These are phyloP conservation scores for Penicillium sp. DNA, from an alignment of 2,329 filamentous ascomycete species.

Conservation along the genomic window DNA sequence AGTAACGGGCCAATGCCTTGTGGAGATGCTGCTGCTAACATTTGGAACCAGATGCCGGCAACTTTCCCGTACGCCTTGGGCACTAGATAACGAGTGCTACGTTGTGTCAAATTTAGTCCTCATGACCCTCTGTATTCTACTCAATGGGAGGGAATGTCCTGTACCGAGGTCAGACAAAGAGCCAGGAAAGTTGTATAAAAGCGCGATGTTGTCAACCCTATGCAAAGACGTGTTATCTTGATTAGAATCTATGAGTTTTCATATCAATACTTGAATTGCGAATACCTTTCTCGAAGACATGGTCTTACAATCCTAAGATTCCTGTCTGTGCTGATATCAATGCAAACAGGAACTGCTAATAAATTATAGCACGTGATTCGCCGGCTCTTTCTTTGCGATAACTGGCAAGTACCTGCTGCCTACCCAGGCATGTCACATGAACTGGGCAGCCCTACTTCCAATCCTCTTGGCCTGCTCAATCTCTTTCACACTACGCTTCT, in stretches of 20 bases:
- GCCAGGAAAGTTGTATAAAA: constrained; percentile 29
- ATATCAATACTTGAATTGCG: background rate
- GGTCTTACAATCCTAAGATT: too few species aligned
- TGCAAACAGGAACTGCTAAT: too few species aligned
- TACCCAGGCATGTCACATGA: too few species aligned
- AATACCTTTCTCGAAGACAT: background rate
- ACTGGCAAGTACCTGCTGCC: too few species aligned
- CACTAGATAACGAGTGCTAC: constrained; percentile 17
- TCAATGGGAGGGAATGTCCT: constrained; percentile 24
- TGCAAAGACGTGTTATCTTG: constrained; percentile 1
- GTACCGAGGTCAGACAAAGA: constrained; percentile 19
- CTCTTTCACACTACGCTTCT: too few species aligned
- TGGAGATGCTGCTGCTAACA: background rate
- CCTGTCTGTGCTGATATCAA: too few species aligned
- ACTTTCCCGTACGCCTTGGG: constrained; percentile 51
- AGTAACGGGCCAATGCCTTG: constrained; percentile 32
- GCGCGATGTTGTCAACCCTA: constrained; percentile 16
- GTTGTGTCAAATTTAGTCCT: background rate
- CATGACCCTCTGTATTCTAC: constrained; percentile 34
- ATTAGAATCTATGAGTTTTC: constrained; percentile 7
- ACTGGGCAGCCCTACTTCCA: too few species aligned
- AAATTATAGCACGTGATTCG: too few species aligned
- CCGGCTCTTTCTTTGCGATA: too few species aligned
- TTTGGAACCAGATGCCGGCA: constrained; percentile 47
- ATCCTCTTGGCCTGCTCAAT: too few species aligned